Evolutionary conservation across 176 grass and related monocot genomes (phyloP), one percentile per base, ranked within the genome.

Genomic region (Calamus simplicifolius): DNA sequence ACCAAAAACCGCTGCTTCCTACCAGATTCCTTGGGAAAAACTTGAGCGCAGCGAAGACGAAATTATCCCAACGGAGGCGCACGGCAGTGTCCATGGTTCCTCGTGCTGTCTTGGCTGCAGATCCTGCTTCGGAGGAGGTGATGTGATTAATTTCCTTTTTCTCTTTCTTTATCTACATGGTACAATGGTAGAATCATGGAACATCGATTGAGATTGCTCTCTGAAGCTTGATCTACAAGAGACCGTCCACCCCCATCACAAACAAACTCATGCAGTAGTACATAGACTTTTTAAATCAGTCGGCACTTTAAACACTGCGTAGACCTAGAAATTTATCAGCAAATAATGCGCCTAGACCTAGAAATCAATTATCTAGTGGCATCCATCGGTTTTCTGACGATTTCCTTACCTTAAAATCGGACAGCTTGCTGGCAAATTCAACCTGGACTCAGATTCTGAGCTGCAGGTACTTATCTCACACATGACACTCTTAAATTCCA

Each of bases 391-490:
- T 62, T 62, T 74, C 51, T 54, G 50, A 73, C 13, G 18, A 30
- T 18, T 55, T 51, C 17, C 17, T 57, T 54, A 12, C 21, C 21
- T 23, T 23, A 23, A 23, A 23, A 73, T 68, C 3, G 53, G 29
- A 50, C 84, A 98, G 93, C 31, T 92, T 19, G 56, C 52, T 48
- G 73, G 71, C 50, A 85, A 58, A 69, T 92, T 88, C 84, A 76
- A 68, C 48, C 84, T 98, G 68, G 87, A 85, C 60, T 74, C 75
- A 73, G 78, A 73, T 86, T 88, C 84, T 73, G 68, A 92, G 62
- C 73, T 98, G 66, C 75, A 83, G 87, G 93, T 98, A 64, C 27
- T 50, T 27, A 54, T 56, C 31, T 56, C 31, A 31, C 18, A 18
- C 23, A 54, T 56, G 19, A 31, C 15, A 25, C n/a, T 74, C 8